Evolutionary conservation across 495 filamentous ascomycete species (phyloP), one percentile per base, ranked within the genome.

Genomic region (Neurospora sp.): DNA sequence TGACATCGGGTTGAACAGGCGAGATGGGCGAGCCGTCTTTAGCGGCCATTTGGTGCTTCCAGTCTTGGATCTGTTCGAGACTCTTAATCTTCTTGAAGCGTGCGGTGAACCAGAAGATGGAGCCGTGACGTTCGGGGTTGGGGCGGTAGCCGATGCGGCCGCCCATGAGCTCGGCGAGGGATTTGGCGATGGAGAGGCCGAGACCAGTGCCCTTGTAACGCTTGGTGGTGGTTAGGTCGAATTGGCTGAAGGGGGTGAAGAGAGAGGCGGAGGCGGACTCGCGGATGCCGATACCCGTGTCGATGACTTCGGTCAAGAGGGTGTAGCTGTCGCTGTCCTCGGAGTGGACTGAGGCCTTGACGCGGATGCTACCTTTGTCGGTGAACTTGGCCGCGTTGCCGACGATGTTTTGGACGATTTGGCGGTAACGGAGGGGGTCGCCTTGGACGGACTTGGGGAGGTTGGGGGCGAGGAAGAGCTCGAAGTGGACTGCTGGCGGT

Each of bases 191-290:
- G 69, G 90, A 92, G 20, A 96, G 77, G 16, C 93, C 93, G 1
- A 96, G 82, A 10, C 93, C 93, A 18, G 93, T 95, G 8, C 93
- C 93, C 71, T 91, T 91, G 78, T 90, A 93, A 62, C 90, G 92
- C 76, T 93, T 94, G 74, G 89, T 93, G 31, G 93, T 84, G 2
- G 91, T 88, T 9, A 90, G 77, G 76, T 96, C 92, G 2, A 92
- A 92, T 81, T 96, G 93, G 6, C 90, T 89, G 74, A 96, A 96
- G 0, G 92, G 93, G 71, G 92, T 91, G 81, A 94, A 96, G 16
- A 96, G 88, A 69, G 85, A 85, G 46, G 88, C 82, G 12, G 90
- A 88, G 4, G 90, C 83, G 54, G 85, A 74, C 8, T 88, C 83
- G 0, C 90, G 86, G 70, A 96, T 90, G 20, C 93, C 93, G 9